These are phyloP conservation scores for Pythium sp. DNA, from an alignment of 352 stramenopile species.

Conservation along the genomic window DNA sequence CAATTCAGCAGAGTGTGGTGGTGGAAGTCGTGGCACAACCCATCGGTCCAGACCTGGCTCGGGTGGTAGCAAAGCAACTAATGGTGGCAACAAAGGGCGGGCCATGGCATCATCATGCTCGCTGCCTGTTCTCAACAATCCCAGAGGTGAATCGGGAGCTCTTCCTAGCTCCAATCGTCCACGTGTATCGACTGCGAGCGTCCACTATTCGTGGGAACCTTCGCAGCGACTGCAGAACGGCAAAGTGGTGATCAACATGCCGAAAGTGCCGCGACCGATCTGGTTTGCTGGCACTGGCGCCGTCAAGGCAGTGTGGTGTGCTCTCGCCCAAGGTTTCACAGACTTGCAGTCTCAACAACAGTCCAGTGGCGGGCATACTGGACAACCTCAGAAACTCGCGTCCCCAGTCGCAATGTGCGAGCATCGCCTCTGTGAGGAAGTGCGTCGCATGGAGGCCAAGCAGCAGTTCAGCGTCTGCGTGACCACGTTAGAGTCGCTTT, in stretches of 20 bases:
- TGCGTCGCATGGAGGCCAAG: slow-evolving; percentile 78
- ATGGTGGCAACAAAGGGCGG: not conserved
- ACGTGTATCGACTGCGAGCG: slow-evolving; percentile 13
- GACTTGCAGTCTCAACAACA: slow-evolving; percentile 18
- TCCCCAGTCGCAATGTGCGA: slow-evolving; percentile 36
- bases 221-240: slow-evolving; percentile 53
- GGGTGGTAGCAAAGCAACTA: not conserved
- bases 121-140: slow-evolving; percentile 16
- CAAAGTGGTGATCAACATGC: slow-evolving; percentile 79
- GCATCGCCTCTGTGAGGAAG: slow-evolving; percentile 69
- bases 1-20: not conserved
- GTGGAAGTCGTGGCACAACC: not conserved
- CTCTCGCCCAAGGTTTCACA: slow-evolving; percentile 54
- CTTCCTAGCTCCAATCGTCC: not conserved
- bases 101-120: slow-evolving; percentile 21
- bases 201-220: slow-evolving; percentile 70
- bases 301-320: slow-evolving; percentile 82
- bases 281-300: slow-evolving; percentile 84
- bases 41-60: not conserved
- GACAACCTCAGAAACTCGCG: not conserved
- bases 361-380: not conserved
- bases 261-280: slow-evolving; percentile 72
- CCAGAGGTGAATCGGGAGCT: not conserved
- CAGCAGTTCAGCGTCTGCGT: slow-evolving; percentile 80
- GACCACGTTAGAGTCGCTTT: slow-evolving; percentile 64